Conservation (phyloP, 306 rosid species). For the Vigna trinervia region DNA sequence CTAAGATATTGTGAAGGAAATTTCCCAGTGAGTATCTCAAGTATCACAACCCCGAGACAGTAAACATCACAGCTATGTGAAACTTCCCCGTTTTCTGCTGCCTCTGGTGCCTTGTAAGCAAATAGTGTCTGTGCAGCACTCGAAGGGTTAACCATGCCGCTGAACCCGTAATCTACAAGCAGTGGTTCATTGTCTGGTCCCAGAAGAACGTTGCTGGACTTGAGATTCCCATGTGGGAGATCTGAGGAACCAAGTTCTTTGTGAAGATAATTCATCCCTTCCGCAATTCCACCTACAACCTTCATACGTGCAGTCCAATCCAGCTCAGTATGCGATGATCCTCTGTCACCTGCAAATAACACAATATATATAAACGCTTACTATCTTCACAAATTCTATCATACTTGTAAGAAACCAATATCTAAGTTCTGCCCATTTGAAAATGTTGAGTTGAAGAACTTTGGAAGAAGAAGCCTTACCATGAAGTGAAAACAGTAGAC, state of each 20-base stretch:
- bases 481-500: slow-evolving; percentile 63
- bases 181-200: slow-evolving; percentile 66
- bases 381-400: neutral
- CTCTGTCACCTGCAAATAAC: slow-evolving; percentile 65
- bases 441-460: slow-evolving; percentile 1
- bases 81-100: slow-evolving; percentile 45
- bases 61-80: slow-evolving; percentile 73
- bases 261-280: slow-evolving; percentile 71
- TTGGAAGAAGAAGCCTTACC: slow-evolving; percentile 50
- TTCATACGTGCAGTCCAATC: slow-evolving; percentile 70
- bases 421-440: neutral
- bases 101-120: slow-evolving; percentile 80
- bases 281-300: slow-evolving; percentile 70
- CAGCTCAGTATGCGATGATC: slow-evolving; percentile 62
- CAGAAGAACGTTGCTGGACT: slow-evolving; percentile 79
- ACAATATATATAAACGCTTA: neutral
- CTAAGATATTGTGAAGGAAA: slow-evolving; percentile 76
- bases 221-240: slow-evolving; percentile 87
- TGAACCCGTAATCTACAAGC: slow-evolving; percentile 66
- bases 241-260: slow-evolving; percentile 44
- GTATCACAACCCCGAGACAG: slow-evolving; percentile 76
- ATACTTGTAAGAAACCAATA: neutral
- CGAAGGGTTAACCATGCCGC: slow-evolving; percentile 52
- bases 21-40: slow-evolving; percentile 78
- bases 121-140: slow-evolving; percentile 51